Evolutionary conservation across 495 filamentous ascomycete genomes (phyloP), one percentile per base, ranked within the genome.

Genomic region (Xylaria nigripes): DNA sequence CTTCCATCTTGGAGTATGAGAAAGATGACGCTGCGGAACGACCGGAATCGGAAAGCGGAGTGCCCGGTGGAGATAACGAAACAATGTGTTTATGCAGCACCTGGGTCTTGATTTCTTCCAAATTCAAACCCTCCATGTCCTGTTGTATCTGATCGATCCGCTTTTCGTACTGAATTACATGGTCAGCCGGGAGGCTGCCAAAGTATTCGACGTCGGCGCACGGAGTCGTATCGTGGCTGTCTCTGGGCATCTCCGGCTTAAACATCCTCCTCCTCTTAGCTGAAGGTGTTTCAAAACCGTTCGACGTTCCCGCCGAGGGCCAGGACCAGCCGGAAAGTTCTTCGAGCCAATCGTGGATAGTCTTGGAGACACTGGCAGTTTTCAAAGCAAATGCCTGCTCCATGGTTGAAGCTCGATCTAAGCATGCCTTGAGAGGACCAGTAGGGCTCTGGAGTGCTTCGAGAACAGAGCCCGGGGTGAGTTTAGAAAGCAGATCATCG

Each of bases 61-160:
- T 74, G 44, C 68, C 70, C 60, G 72, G 71, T 65, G 65, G 72
- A 64, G 66, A 80, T 73, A 76, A 61, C 68, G 66, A 81, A 73
- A 65, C 65, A 65, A 84, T 80, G 72, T 93, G 85, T 53, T 84
- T 86, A 74, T 86, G 83, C 51, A 95, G 73, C 57, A 97, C 87
- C 66, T 90, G 89, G 45, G 77, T 80, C 72, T 96, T 96, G 61
- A 97, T 82, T 60, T 94, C 90, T 57, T 96, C 90, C 43, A 98
- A 77, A 49, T 90, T 82, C 44, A 98, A 72, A 40, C 79, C 77
- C 19, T 92, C 87, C 75, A 96, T 81, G 46, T 82, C 85, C 45
- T 83, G 79, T 19, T 73, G 74, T 57, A 98, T 95, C 49, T 85
- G 81, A 32, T 92, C 86, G 22, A 95, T 77, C 24, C 92, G 79